These are phyloP conservation scores for Abortiporus biennis DNA, from an alignment of 1,284 basidiomycete genomes.

Conservation along the genomic window DNA sequence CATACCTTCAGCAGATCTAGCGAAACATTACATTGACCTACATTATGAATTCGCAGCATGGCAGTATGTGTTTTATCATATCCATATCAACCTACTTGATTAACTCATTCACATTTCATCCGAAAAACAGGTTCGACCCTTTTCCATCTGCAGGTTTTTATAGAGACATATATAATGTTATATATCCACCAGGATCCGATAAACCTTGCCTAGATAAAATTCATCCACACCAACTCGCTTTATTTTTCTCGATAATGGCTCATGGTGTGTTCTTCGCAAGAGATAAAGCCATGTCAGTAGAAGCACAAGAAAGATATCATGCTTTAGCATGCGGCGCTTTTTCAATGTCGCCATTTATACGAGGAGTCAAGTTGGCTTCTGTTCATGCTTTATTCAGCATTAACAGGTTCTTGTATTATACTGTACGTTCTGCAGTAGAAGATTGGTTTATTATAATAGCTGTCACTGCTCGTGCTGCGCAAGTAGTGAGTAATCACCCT, in stretches of 20 bases:
- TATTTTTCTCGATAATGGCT: constrained; percentile 44
- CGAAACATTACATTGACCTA: constrained; percentile 31
- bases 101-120: too few relatives aligned
- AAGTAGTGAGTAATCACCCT: constrained; percentile 34
- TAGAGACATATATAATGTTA: constrained; percentile 29
- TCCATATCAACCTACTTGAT: too few relatives aligned
- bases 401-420: constrained; percentile 35
- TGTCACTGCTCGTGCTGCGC: constrained; percentile 34
- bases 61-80: too few relatives aligned
- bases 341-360: constrained; percentile 35
- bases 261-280: constrained; percentile 36
- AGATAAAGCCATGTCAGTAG: constrained; percentile 22
- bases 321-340: constrained; percentile 40
- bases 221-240: constrained; percentile 40
- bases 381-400: constrained; percentile 44
- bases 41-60: constrained; percentile 41
- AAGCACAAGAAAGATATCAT: constrained; percentile 35
- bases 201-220: constrained; percentile 27
- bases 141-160: constrained; percentile 33
- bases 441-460: constrained; percentile 43
- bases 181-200: constrained; percentile 34
- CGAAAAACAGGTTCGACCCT: constrained; percentile 40
- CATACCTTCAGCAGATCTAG: constrained; percentile 33
- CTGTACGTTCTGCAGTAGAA: constrained; percentile 38
- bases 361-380: constrained; percentile 37